Evolutionary conservation across 1,284 basidiomycete species (phyloP), one percentile per base, ranked within the genome.

Genomic region (Mycena sp.): DNA sequence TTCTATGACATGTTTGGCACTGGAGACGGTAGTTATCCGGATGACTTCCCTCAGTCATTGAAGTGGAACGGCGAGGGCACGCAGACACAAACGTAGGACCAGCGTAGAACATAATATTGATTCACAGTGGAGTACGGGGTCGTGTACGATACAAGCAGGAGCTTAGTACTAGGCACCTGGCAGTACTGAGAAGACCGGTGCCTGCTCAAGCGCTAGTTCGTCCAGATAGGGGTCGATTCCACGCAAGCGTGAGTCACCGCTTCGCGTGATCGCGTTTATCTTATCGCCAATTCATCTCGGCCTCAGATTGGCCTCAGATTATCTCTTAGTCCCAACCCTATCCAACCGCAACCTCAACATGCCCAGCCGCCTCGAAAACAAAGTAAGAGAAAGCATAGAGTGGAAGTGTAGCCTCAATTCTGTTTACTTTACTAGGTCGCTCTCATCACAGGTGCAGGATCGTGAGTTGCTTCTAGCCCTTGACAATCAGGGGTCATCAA

Each of bases 371-470:
- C 85, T 93, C 71, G 83, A 87, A 72, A 73, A 92, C 80, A 93
- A 87, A 81, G 91, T 87, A 68, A 63, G 71, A 64, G 45, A 58
- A 9, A 30, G 3, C 16, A 19, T 32, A 4, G 10, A n/a, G 29
- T 9, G 21, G 45, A 28, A 28, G 25, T 16, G 21, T 30, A 25
- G 6, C 19, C 19, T 14, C 21, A 4, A 23, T 17, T 38, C 49
- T 43, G 21, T 63, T 61, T 72, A 65, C 51, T 53, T 62, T 46
- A 44, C 45, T 72, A 93, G 90, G 87, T 87, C 64, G 91, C 92
- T 50, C 82, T 95, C 69, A 82, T 95, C 76, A 95, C 93, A 25
- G 93, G 93, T 69, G 93, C 90, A 58, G 93, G 90, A 75, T 94
- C 92, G 92, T 93, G 74, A 81, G 90, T 82, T 41, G n/a, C 35